Evolutionary conservation across 1,284 basidiomycete species (phyloP), one percentile per base, ranked within the genome.

Genomic region (Apiotrichum gamsii): DNA sequence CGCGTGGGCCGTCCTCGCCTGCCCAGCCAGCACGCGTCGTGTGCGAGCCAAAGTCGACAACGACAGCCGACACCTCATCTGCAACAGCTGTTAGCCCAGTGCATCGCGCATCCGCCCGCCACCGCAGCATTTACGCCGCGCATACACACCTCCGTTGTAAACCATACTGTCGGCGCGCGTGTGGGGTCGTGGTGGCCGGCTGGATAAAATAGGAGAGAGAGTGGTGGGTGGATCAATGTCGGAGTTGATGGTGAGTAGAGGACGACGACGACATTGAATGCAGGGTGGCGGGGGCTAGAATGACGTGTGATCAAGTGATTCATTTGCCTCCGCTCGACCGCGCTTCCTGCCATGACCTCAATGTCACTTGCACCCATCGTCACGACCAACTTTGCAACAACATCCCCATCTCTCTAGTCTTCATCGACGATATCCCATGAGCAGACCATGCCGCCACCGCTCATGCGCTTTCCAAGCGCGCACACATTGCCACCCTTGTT

Each of bases 1-100:
- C 84, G 71, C 91, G 90, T 24, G 95, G 95, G 14, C 87, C 82
- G 67, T 99, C 95, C 72, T 98, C 94, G 41, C 95, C 95, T 15
- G 95, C 94, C 70, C 94, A 95, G 39, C 95, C 95, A 19, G 89
- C 90, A 64, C 94, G 84, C 50, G 91, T 77, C 16, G 89, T 85
- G 39, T 87, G 86, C 31, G 87, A 79, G 39, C 95, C 95, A 64
- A 96, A 86, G 75, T 98, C 95, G 45, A 98, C 76, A 31, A 98
- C 95, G 46, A 98, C 77, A 19, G 94, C 95, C 41, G 90, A 88
- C 38, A 98, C 91, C 52, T 73, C 70, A 55, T 73, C 71, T 73
- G 50, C 0, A 28, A n/a, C n/a, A n/a, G n/a, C 28, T 23, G 39
- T 50, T 13, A 46, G 40, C 44, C 29, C 8, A 45, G 40, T 20